Conservation (phyloP, 192 early-diverging fungal genomes). For the Coemansia sp. region DNA sequence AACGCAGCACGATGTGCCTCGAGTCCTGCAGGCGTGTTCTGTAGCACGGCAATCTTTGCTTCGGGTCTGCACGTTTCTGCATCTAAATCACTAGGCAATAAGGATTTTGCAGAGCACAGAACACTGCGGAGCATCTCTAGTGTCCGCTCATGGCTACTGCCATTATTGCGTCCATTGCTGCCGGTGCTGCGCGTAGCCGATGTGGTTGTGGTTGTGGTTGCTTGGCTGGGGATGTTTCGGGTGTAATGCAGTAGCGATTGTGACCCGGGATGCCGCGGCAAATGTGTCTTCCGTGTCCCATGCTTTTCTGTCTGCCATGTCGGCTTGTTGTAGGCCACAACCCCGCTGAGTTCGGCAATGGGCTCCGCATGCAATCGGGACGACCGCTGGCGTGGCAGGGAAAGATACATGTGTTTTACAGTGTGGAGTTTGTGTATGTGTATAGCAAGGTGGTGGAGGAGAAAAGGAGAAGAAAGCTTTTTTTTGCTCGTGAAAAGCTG, state of each 20-base stretch:
- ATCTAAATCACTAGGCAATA: not conserved
- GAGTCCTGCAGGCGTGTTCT: not conserved
- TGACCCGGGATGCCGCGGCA: not conserved
- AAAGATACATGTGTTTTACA: conserved; percentile 6
- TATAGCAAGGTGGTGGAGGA: conserved; percentile 7
- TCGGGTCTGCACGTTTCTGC: not conserved
- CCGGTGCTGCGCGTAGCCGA: not conserved
- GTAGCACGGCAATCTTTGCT: not conserved
- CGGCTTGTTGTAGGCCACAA: conserved; percentile 35
- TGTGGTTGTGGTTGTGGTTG: not conserved
- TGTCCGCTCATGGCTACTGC: conserved; percentile 23
- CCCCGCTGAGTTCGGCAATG: conserved; percentile 33
- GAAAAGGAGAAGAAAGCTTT: conserved; percentile 10
- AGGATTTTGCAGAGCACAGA: not conserved
- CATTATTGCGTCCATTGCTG: conserved; percentile 11
- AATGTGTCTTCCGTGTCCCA: not conserved
- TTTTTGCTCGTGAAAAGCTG: too few relatives aligned
- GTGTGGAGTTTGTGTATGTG: not conserved
- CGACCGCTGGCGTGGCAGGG: conserved; percentile 10
- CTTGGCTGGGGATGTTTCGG: not conserved
- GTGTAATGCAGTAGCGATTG: conserved; percentile 11
- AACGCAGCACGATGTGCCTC: conserved; percentile 16
- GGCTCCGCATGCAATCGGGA: conserved; percentile 30
- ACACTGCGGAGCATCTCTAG: conserved; percentile 42
- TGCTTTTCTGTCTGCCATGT: conserved; percentile 8